These are phyloP conservation scores for Phytophthora pluvialis DNA, from an alignment of 352 stramenopile species.

Conservation along the genomic window DNA sequence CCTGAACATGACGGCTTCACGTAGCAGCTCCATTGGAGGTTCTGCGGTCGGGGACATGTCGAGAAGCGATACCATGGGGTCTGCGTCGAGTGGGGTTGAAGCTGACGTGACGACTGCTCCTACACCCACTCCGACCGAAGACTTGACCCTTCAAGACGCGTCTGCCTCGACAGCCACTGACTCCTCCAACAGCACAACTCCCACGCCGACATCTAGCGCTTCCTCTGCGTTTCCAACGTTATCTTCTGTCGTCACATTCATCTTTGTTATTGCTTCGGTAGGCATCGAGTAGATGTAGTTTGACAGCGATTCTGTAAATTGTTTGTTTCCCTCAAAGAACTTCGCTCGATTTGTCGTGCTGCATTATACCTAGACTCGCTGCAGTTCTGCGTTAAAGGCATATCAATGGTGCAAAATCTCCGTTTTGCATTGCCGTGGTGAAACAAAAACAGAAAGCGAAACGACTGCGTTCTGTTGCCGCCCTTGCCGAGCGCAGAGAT, in stretches of 20 bases:
- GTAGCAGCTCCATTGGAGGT: not conserved
- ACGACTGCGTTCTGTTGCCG: constrained; percentile 14
- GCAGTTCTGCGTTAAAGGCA: not conserved
- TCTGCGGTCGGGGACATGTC: constrained; percentile 6
- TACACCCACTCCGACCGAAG: constrained; percentile 23
- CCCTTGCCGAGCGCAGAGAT: not conserved
- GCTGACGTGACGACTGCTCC: constrained; percentile 3
- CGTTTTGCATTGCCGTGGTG: not conserved
- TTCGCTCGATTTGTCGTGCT: not conserved
- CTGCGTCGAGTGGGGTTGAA: constrained; percentile 6
- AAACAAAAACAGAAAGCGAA: constrained; percentile 23
- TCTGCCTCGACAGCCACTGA: constrained; percentile 3
- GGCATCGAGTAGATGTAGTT: constrained; percentile 7
- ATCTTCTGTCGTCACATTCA: not conserved
- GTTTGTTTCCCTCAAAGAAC: not conserved
- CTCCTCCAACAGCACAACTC: constrained; percentile 24
- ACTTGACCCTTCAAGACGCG: constrained; percentile 14
- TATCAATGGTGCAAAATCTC: not conserved
- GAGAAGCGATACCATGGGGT: constrained; percentile 2
- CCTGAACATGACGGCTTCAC: constrained; percentile 16
- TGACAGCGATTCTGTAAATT: not conserved
- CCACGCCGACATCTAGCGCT: constrained; percentile 19
- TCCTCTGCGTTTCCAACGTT: not conserved
- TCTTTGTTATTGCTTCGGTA: not conserved
- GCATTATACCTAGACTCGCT: too few relatives aligned